These are phyloP conservation scores for Boletus rubropictus DNA, from an alignment of 768 basidiomycete genomes.

Conservation along the genomic window DNA sequence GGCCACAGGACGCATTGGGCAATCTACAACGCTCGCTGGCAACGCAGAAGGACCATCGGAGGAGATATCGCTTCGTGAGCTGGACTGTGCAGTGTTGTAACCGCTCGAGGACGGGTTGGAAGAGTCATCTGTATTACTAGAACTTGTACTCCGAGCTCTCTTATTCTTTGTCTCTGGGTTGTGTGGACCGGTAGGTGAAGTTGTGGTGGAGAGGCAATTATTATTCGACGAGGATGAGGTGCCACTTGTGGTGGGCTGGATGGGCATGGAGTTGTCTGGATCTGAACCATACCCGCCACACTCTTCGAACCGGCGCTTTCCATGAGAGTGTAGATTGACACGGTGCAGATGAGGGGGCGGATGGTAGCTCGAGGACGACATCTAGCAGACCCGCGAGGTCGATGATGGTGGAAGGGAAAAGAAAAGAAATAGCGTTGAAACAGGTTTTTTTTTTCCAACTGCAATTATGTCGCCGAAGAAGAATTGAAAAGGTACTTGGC, in stretches of 20 bases:
- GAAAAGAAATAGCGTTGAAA: neutral
- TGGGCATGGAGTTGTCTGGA: constrained; percentile 25
- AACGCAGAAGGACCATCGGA: constrained; percentile 15
- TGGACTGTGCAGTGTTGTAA: constrained; percentile 31
- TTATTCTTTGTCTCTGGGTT: constrained; percentile 50
- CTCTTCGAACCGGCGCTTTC: constrained; percentile 31
- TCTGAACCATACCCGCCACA: constrained; percentile 32
- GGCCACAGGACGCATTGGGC: constrained; percentile 20
- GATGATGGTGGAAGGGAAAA: constrained; percentile 18
- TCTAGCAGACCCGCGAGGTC: constrained; percentile 10
- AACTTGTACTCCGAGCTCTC: constrained; percentile 51
- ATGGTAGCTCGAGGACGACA: constrained; percentile 24
- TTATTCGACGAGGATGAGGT: constrained; percentile 20
- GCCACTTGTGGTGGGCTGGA: constrained; percentile 22
- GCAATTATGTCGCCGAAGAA: neutral
- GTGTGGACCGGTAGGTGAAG: constrained; percentile 17
- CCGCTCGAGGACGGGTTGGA: constrained; percentile 35
- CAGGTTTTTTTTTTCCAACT: constrained; percentile 9
- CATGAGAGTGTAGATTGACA: constrained; percentile 24
- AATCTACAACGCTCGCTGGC: constrained; percentile 10
- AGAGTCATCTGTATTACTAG: constrained; percentile 34
- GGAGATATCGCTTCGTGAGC: constrained; percentile 30
- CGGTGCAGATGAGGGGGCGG: constrained; percentile 22
- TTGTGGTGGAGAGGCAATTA: constrained; percentile 9
- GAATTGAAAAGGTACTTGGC: neutral